Base-by-base conservation (phyloP, 306 rosid species). In the Acacia confusa region DNA sequence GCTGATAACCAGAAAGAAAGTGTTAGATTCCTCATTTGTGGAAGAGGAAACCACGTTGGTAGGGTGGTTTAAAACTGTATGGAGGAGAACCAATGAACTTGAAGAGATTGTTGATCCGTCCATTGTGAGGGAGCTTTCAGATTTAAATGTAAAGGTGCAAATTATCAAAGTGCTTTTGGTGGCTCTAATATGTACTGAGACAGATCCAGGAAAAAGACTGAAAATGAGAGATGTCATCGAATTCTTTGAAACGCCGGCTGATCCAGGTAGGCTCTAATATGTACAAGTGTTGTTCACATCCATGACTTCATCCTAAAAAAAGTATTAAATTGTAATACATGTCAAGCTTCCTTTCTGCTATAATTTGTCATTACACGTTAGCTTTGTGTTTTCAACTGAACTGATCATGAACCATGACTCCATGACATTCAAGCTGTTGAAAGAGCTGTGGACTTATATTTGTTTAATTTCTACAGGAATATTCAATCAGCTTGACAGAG, bases 11-110 rank as follows among this genome's bases (percentile, higher is more conserved):
- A 58, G 92, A 74, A 91, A 81, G 85, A 85, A 85, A 82, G 92
- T 87, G n/a, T 38, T 85, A 70, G 90, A 86, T 77, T 66, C 82
- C 10, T 82, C 84, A 5, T 87, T 86, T 63, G 17, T n/a, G 73
- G 90, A 75, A 84, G 13, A 19, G 47, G 72, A 67, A 67, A 67
- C 72, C 15, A 67, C 48, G 9, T n/a, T 67, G 22, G 72, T 34
- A 17, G 28, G 48, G 3, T 67, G 72, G 72, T 22, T 55, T 55
- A 22, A 55, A 8, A 9, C 63, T 55, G 14, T 20, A 55, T 55
- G 70, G 70, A 15, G 70, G 40, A 17, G 9, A 64, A 64, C 22
- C 0, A 15, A 8, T 4, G 70, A 15, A 13, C 16, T 64, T 30
- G 70, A 64, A 64, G 70, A 30, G 41, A 64, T 64, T 64, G n/a